Evolutionary conservation across 192 early-diverging fungal genomes (phyloP), one percentile per base, ranked within the genome.

Genomic region (Coemansia sp.): DNA sequence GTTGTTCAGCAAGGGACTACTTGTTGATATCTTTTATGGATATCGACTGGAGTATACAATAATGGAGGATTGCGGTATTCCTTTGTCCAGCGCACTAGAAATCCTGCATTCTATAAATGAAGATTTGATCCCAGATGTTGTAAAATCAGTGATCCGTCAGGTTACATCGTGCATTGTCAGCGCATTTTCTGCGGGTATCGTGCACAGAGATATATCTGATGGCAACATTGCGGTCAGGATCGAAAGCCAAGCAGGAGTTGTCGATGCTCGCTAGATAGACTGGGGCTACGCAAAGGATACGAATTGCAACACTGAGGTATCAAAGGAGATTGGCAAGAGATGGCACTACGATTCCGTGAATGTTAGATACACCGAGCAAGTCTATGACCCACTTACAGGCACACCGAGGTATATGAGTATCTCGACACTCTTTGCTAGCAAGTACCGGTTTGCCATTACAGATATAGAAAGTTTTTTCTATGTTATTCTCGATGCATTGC

Each of bases 11-110:
- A 52, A 49, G 7, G 66, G 66, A 17, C 2, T 67, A 2, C 18
- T 67, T 17, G 8, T 7, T 12, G 1, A 4, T 1, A 28, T 60
- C 32, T 10, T 36, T 5, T 18, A 52, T 1, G 58, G 66, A n/a
- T 67, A 67, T 17, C 58, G 58, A 1, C 58, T 67, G 0, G 66
- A 67, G n/a, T 67, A 61, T 12, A 25, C 55, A 2, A 22, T 67
- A 1, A 29, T 67, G 31, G 66, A 60, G n/a, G 30, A 67, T 25
- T 61, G 66, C 12, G 58, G 66, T 8, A 17, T 38, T 4, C 14
- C 56, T 4, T 12, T 33, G 33, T 33, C 7, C 1, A 40, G 40
- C 18, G 34, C 20, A 6, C 10, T 20, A 10, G 6, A 25, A 17
- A 3, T 17, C 3, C 10, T 18, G 3, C 1, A 42, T 3, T 11